Conservation (phyloP, 345 rosid species). For the Citrus hindsii region DNA sequence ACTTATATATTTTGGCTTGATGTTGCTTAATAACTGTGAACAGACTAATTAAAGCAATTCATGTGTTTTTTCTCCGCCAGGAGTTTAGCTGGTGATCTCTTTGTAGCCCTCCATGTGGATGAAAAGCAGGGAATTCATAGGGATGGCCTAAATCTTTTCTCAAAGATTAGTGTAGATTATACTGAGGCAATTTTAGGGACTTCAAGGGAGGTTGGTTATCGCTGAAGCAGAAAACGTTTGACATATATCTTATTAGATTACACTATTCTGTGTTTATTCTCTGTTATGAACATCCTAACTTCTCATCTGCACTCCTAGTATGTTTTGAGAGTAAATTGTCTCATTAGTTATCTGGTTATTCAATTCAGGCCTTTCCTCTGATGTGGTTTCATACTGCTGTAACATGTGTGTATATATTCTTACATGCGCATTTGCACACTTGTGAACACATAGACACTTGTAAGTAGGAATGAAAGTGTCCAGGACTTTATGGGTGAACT, state of each 20-base stretch:
- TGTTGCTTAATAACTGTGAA: background rate
- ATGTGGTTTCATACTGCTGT: background rate
- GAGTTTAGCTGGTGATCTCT: conserved; percentile 73
- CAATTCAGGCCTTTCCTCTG: background rate
- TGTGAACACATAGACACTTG: background rate
- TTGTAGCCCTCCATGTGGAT: conserved; percentile 55
- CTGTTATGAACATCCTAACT: background rate
- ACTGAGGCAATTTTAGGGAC: conserved; percentile 86
- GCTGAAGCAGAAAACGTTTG: background rate
- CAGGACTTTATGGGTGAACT: background rate
- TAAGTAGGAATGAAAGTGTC: background rate
- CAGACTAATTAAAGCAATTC: background rate
- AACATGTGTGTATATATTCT: background rate
- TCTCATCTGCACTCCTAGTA: background rate
- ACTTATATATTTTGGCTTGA: background rate
- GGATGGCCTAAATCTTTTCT: conserved; percentile 77
- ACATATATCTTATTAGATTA: background rate
- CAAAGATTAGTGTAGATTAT: conserved; percentile 67
- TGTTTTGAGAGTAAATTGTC: background rate
- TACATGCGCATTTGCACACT: background rate
- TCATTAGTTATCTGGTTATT: background rate
- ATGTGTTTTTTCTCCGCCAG: conserved; percentile 29
- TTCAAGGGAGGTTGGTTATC: conserved; percentile 46
- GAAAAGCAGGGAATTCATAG: conserved; percentile 76
- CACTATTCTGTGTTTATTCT: background rate